Evolutionary conservation across 2,329 filamentous ascomycete genomes (phyloP), one percentile per base, ranked within the genome.

Genomic region (Rosellinia necatrix): DNA sequence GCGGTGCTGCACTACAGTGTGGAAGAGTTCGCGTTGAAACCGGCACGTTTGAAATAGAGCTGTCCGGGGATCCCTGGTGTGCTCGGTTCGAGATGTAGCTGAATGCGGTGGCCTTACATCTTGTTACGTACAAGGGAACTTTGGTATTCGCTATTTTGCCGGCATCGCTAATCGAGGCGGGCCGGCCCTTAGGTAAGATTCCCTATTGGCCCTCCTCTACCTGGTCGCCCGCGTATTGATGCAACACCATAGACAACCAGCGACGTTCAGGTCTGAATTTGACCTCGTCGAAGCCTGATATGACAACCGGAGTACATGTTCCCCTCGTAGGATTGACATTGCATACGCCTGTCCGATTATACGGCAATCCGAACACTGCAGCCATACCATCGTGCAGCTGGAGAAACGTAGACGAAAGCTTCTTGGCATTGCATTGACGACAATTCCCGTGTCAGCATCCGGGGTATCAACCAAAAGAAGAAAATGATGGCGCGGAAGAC

Each of bases 121-220:
- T 46, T 54, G 60, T 69, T 67, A 68, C 67, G 66, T 69, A 68
- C 59, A 55, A 49, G 40, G 37, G 64, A 64, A 29, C 58, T 50
- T 54, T 64, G 34, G 62, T 46, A 68, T 68, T 65, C 60, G 62
- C 60, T 24, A 49, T 50, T 54, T n/a, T 38, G 49, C 41, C 34
- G 42, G 19, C 50, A 51, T 53, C 53, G 60, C 57, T 58, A 60
- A 52, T 32, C 41, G 56, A 50, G 38, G 60, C 65, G 66, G 66
- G 49, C 60, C 62, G 64, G 41, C 49, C 61, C 62, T 44, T 13
- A 35, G 48, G 51, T 52, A 58, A 37, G 49, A 29, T 17, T 48
- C 43, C 40, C 56, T 44, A 51, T 54, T 60, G 54, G 46, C 25
- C 21, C 32, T 30, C 32, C 13, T 37, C 43, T 35, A 21, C 50